phyloP scores from a whole-genome alignment of 768 basidiomycete species.

The Auriscalpium vulgare region DNA sequence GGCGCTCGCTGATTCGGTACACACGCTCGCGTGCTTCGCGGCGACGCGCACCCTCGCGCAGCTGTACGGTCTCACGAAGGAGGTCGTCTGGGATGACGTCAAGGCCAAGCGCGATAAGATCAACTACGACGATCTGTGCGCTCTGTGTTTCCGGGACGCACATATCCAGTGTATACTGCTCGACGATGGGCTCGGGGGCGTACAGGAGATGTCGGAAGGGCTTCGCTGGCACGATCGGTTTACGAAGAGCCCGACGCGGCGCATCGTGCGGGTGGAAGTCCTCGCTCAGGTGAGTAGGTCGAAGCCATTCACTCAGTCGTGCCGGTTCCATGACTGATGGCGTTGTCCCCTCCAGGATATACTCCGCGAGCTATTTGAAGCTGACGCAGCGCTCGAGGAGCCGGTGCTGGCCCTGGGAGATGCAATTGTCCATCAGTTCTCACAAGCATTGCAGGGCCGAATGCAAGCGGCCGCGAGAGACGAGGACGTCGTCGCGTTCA shows the following conservation, averaged over 20 bases:
- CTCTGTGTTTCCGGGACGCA: conserved; percentile 41
- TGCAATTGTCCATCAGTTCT: conserved; percentile 2
- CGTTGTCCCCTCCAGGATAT: conserved; percentile 15
- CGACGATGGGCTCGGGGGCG: conserved; percentile 61
- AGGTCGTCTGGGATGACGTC: conserved; percentile 50
- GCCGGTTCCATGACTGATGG: background rate
- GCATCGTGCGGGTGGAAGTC: conserved; percentile 63
- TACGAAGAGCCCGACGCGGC: conserved; percentile 41
- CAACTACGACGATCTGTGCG: conserved; percentile 53
- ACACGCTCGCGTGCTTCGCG: conserved; percentile 52
- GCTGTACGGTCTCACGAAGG: conserved; percentile 35
- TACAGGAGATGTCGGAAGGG: conserved; percentile 37
- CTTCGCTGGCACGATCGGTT: conserved; percentile 59
- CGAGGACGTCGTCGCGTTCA: conserved; percentile 55
- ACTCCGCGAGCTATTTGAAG: conserved; percentile 16
- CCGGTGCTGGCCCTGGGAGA: background rate
- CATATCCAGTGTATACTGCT: conserved; percentile 63
- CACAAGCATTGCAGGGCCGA: background rate
- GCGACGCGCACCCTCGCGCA: conserved; percentile 47
- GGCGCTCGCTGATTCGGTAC: conserved; percentile 38
- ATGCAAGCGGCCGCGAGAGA: conserved; percentile 20
- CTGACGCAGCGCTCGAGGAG: conserved; percentile 1
- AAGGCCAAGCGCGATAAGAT: conserved; percentile 36
- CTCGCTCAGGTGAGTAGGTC: conserved; percentile 52
- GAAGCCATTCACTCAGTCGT: background rate